Conservation (phyloP, 1,139 yeast species). For the Blastobotrys buckinghamii region DNA sequence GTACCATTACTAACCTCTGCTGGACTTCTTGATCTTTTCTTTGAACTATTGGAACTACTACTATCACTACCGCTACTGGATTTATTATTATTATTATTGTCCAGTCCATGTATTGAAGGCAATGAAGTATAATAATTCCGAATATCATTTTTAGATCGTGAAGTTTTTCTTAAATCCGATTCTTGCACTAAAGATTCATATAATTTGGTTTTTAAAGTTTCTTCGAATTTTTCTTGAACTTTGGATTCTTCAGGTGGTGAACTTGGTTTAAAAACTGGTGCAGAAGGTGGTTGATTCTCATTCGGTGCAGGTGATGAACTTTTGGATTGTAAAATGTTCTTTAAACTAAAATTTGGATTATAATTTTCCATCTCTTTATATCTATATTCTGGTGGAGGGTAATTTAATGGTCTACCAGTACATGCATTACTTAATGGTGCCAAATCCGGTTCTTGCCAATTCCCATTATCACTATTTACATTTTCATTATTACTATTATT, state of each 20-base stretch:
- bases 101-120: not conserved
- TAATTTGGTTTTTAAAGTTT: conserved; percentile 34
- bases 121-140: conserved; percentile 1
- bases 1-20: too few species aligned
- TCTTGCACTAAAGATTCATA: conserved; percentile 29
- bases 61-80: not conserved
- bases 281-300: not conserved
- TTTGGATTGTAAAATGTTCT: not conserved
- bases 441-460: conserved; percentile 56
- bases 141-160: conserved; percentile 1
- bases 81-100: not conserved
- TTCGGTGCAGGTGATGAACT: not conserved
- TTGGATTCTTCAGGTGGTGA: conserved; percentile 2
- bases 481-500: not conserved
- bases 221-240: not conserved
- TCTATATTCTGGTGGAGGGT: conserved; percentile 45
- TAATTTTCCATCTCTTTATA: not conserved
- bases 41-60: not conserved
- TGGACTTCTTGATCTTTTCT: conserved; percentile 7
- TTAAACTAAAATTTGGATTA: not conserved
- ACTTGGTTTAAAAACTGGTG: not conserved
- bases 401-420: conserved; percentile 64
- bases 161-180: conserved; percentile 7
- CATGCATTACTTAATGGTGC: conserved; percentile 48
- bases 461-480: not conserved